Conservation (phyloP, 2,329 filamentous ascomycete genomes). For the Fusarium austroafricanum region DNA sequence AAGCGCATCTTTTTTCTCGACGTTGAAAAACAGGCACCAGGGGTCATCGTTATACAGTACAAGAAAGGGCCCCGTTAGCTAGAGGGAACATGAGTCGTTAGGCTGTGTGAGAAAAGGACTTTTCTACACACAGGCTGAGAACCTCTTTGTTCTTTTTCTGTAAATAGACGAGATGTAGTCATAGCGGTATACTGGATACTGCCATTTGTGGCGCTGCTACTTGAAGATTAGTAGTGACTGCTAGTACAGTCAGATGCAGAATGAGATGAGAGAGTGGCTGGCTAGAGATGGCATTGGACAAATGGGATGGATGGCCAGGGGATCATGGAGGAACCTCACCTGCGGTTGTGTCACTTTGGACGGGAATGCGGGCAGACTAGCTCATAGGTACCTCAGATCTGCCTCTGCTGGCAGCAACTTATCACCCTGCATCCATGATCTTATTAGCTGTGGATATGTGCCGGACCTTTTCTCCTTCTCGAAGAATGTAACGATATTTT, state of each 20-base stretch:
- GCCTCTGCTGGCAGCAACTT: conserved; percentile 18
- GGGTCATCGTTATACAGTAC: conserved; percentile 33
- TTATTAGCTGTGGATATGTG: conserved; percentile 8
- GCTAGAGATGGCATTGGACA: conserved; percentile 13
- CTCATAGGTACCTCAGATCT: conserved; percentile 20
- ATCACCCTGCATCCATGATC: conserved; percentile 28
- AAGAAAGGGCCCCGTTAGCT: conserved; percentile 2
- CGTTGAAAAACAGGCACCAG: conserved; percentile 17
- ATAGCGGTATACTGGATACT: not conserved
- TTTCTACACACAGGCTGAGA: conserved; percentile 17
- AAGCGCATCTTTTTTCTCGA: conserved; percentile 25
- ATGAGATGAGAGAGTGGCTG: conserved; percentile 27
- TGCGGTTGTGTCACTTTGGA: conserved; percentile 36
- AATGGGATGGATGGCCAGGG: conserved; percentile 19
- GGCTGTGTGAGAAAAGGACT: conserved; percentile 1
- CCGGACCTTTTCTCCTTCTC: conserved; percentile 21
- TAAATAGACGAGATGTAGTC: not conserved
- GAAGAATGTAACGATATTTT: conserved; percentile 28
- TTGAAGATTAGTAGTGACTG: not conserved
- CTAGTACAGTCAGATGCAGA: conserved; percentile 29
- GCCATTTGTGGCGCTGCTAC: conserved; percentile 4
- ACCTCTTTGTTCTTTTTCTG: not conserved
- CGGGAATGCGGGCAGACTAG: conserved; percentile 21
- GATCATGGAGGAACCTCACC: conserved; percentile 13
- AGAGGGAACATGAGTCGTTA: conserved; percentile 9